Percentiles rank a stretch among this genome's conserved stretches.
These are phyloP conservation scores for Aegle marmelos DNA, from an alignment of 345 rosid species.

Conservation along the genomic window DNA sequence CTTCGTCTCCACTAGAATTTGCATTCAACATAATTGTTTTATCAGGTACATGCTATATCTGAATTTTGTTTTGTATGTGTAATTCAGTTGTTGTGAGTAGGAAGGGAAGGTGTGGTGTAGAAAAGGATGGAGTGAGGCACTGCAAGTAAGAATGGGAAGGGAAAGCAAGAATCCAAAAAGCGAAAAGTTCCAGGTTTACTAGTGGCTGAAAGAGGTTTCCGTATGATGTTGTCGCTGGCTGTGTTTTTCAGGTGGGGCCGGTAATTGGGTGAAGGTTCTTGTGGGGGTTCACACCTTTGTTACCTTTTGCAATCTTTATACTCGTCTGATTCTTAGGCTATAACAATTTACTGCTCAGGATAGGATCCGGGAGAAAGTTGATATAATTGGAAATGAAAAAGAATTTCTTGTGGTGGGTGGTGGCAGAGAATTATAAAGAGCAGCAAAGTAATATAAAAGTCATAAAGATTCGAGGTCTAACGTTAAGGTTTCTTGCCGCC, in stretches of 20 bases:
- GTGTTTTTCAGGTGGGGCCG: conserved; percentile 26
- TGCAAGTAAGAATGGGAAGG: conserved; percentile 15
- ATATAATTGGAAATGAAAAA: too few relatives aligned
- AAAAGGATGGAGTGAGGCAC: conserved; percentile 18
- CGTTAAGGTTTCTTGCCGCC: neutral
- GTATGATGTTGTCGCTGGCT: conserved; percentile 52
- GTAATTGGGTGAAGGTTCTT: conserved; percentile 1
- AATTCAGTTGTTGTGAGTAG: conserved; percentile 2
- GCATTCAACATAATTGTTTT: conserved; percentile 22
- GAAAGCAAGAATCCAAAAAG: conserved; percentile 33
- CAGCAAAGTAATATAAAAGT: neutral
- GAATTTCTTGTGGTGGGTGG: neutral
- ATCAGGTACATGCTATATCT: conserved; percentile 1
- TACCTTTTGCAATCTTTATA: conserved; percentile 7
- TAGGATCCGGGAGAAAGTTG: too few relatives aligned
- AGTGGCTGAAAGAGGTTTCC: conserved; percentile 42
- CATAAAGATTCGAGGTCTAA: neutral
- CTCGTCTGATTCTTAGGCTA: neutral
- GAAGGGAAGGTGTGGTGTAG: conserved; percentile 8
- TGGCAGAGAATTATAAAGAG: neutral
- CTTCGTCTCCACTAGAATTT: conserved; percentile 1
- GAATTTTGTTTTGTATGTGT: neutral
- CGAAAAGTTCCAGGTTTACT: conserved; percentile 34
- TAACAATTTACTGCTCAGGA: neutral
- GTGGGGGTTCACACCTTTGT: conserved; percentile 14